Conservation (phyloP, 2,329 filamentous ascomycete species). For the Clonostachys chloroleuca region DNA sequence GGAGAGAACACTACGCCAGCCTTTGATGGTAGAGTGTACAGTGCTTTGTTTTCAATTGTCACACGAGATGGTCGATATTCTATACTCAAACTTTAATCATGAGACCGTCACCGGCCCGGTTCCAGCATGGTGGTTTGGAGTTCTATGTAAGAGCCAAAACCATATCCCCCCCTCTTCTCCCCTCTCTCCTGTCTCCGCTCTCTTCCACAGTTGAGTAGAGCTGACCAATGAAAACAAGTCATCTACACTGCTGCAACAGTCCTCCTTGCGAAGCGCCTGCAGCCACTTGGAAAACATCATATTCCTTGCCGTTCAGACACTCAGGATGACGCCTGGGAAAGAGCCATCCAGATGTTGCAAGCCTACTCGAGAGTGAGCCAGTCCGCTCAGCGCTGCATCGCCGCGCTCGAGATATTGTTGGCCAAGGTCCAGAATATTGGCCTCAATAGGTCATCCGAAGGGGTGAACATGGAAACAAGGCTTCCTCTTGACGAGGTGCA, state of each 20-base stretch:
- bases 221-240: not conserved
- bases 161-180: not conserved
- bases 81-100: not conserved
- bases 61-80: constrained; percentile 1
- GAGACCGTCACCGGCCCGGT: constrained; percentile 2
- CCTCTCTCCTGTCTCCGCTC: not conserved
- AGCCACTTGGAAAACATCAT: not conserved
- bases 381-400: constrained; percentile 3
- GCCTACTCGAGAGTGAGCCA: constrained; percentile 2
- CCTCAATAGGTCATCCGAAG: no score
- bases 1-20: not conserved
- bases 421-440: not conserved
- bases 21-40: not conserved
- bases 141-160: constrained; percentile 1
- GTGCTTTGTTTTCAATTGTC: constrained; percentile 1
- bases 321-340: constrained; percentile 1
- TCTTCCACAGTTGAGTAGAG: no score
- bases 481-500: no score
- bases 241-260: constrained; percentile 2
- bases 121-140: constrained; percentile 3
- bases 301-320: not conserved
- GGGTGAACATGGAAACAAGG: no score
- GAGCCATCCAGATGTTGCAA: constrained; percentile 2
- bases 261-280: constrained; percentile 1
- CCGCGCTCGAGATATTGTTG: constrained; percentile 2